Evolutionary conservation across 2,329 filamentous ascomycete species (phyloP), one percentile per base, ranked within the genome.

Genomic region (Cladosporium sp.): DNA sequence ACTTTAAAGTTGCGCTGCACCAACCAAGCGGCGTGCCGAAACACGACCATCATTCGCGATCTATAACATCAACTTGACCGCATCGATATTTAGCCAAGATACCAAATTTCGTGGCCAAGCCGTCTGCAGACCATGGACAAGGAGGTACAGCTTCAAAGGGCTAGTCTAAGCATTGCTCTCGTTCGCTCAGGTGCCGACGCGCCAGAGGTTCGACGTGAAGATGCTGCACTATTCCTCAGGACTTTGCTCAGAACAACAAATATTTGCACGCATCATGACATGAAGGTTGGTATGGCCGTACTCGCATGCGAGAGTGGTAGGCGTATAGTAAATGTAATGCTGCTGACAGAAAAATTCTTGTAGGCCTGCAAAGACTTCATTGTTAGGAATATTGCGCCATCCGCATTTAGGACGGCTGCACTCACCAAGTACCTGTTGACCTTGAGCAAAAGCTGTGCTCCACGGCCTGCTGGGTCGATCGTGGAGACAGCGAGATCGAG

Each of bases 341-440:
- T 19, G 47, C 47, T 37, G 30, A 50, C 47, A 36, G 17, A 19
- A 34, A 19, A 34, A 12, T 11, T 20, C 17, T 30, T 39, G 34
- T 34, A 56, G 54, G 56, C 56, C 38, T 66, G 65, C 63, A 67
- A 60, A 54, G 17, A 58, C 40, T 60, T 60, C 49, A 62, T 67
- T 36, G 39, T 66, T 40, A 58, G 61, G 28, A 55, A 61, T 28
- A 59, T 68, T 30, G 39, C 64, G 15, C 61, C 62, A 25, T 62
- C 60, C 1, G 3, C 28, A 20, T 28, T 61, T 11, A 51, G 55
- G 28, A 60, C 55, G 8, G 58, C 58, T 22, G 55, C 64, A n/a
- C 50, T 64, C 11, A 59, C 51, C 30, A 61, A 60, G 6, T 66
- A 65, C 50, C 45, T 67, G 28, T 45, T 60, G 4, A 38, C 56